Evolutionary conservation across 148 eudicot genomes (phyloP), one percentile per base, ranked within the genome.

Genomic region (Silene conica): DNA sequence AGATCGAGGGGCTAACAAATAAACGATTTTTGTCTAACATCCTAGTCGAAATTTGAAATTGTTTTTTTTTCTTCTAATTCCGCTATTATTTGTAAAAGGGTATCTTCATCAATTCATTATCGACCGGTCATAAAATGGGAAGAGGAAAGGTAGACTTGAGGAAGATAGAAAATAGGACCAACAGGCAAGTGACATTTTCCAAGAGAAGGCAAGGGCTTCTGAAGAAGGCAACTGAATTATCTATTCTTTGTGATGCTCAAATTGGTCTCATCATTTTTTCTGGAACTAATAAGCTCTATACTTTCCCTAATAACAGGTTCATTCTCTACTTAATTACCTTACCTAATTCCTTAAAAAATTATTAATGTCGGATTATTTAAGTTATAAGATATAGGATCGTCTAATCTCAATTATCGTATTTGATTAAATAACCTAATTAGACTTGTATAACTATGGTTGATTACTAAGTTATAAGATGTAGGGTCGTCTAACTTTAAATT

Each of bases 101-200:
- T 19, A 10, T 21, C 1, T 58, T 19, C 10, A 7, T 38, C 16
- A 50, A 50, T 50, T 50, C 15, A 14, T 48, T 11, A 48, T 48
- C 55, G 55, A 50, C 5, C 8, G 5, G 23, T 34, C 61, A 31
- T n/a, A 81, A 23, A 31, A 92, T 92, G 98, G 98, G 93, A 59
- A 85, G 98, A 69, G 96, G 98, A 48, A 92, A 87, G 83, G 86
- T 88, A 31, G 92, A 88, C 70, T 80, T 92, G 74, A 89, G 84
- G 90, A 81, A 81, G 80, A 92, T 92, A 9, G 97, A 92, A 74
- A 92, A 92, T 82, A 82, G 82, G 20, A 92, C 97, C 0, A 89
- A 90, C 74, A 86, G 97, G 73, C 97, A 92, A 74, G 97, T 92
- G 19, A 89, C 97, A 1, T 92, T 89, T 67, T 92, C 97, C 20